Evolutionary conservation across 2,329 filamentous ascomycete genomes (phyloP).

Genomic region (Sporothrix sp.): DNA sequence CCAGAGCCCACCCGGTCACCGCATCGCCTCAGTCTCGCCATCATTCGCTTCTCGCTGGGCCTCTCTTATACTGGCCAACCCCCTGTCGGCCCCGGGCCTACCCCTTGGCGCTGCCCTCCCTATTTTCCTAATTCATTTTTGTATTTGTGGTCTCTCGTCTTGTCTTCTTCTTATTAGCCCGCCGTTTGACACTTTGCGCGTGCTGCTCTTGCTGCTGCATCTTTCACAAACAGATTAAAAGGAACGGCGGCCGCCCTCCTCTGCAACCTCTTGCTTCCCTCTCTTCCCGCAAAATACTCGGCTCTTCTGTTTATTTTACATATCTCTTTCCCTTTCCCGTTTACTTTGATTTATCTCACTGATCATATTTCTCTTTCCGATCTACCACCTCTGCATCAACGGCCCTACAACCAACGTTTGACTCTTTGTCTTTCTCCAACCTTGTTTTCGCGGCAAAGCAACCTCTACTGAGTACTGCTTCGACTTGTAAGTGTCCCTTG

Average conservation of each 20-base stretch:
- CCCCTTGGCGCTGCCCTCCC: background rate
- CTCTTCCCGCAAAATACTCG: background rate
- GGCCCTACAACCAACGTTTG: background rate
- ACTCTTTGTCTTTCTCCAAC: background rate
- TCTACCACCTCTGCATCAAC: background rate
- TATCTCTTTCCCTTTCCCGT: too few relatives aligned
- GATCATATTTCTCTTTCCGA: too few relatives aligned
- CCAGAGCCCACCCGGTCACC: background rate
- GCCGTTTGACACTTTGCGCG: background rate
- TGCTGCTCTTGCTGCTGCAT: background rate
- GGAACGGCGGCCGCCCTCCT: conserved; percentile 5
- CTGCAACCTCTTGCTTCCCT: background rate
- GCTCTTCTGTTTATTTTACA: background rate
- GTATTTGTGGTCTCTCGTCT: background rate
- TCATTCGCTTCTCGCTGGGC: background rate
- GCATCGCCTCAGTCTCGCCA: background rate
- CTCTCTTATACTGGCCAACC: background rate
- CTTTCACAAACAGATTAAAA: conserved; percentile 5
- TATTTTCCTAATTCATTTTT: background rate
- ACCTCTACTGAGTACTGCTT: too few relatives aligned
- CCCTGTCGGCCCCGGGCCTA: conserved; percentile 8
- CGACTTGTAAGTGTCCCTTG: background rate
- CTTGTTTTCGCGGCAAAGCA: background rate
- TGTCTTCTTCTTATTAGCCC: background rate
- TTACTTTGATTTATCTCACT: too few relatives aligned